phyloP scores from a whole-genome alignment of 2,329 filamentous ascomycete species.

The Fusarium staphyleae region DNA sequence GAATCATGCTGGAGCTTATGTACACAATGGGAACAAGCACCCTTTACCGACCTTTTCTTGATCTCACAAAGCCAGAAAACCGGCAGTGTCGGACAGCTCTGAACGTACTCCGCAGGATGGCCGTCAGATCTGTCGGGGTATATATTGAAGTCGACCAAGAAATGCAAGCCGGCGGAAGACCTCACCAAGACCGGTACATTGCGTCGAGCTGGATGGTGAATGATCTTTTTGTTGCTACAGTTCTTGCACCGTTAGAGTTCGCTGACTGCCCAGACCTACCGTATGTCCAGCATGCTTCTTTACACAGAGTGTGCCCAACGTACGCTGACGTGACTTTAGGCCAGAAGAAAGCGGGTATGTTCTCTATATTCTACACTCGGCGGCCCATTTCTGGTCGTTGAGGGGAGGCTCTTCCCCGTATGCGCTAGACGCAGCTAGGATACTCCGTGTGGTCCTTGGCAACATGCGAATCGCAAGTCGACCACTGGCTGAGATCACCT shows the following conservation, averaged over 20 bases:
- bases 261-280: slow-evolving; percentile 17
- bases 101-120: slow-evolving; percentile 11
- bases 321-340: background rate
- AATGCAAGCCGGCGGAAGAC: slow-evolving; percentile 13
- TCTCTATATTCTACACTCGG: background rate
- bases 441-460: background rate
- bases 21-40: slow-evolving; percentile 8
- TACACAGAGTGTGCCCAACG: background rate
- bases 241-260: slow-evolving; percentile 10
- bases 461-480: background rate
- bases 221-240: slow-evolving; percentile 12
- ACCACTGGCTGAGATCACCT: background rate
- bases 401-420: slow-evolving; percentile 1
- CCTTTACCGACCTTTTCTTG: slow-evolving; percentile 17
- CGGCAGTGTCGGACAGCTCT: slow-evolving; percentile 1
- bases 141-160: slow-evolving; percentile 22
- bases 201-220: background rate
- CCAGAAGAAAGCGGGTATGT: background rate
- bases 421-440: background rate
- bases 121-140: slow-evolving; percentile 3
- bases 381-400: slow-evolving; percentile 3
- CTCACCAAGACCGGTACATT: slow-evolving; percentile 12
- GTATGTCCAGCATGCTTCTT: slow-evolving; percentile 1
- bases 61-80: background rate
- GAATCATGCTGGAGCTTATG: slow-evolving; percentile 19